These are phyloP conservation scores for Leishmania lainsoni DNA, from an alignment of 208 protist species.

Conservation along the genomic window DNA sequence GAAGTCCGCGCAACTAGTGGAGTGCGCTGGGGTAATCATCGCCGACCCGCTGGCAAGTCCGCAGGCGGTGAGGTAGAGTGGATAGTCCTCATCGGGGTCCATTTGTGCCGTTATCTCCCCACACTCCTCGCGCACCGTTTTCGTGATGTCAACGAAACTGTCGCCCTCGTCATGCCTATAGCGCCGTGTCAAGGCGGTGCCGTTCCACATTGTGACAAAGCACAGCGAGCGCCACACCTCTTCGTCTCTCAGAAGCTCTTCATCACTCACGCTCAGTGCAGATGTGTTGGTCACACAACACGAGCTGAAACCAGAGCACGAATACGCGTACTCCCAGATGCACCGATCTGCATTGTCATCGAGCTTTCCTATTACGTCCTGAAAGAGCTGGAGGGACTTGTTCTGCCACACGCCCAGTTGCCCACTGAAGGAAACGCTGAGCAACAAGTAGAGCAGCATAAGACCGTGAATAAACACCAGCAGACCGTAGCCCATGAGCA, in stretches of 20 bases:
- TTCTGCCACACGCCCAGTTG: conserved; percentile 5
- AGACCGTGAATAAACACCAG: neutral
- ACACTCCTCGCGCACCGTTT: conserved; percentile 9
- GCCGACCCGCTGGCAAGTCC: neutral
- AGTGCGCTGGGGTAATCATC: neutral
- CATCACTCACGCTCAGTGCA: neutral
- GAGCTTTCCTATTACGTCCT: neutral
- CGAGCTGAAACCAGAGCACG: conserved; percentile 39
- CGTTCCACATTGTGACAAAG: conserved; percentile 28
- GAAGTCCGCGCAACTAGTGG: conserved; percentile 23
- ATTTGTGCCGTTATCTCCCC: neutral
- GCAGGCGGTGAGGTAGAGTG: conserved; percentile 6
- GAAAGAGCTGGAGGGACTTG: neutral
- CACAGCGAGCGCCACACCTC: conserved; percentile 25
- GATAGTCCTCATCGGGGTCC: neutral
- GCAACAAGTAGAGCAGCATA: conserved; percentile 1
- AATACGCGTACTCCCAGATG: conserved; percentile 25
- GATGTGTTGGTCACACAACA: conserved; percentile 52
- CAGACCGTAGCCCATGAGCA: conserved; percentile 2
- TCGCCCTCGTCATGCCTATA: neutral
- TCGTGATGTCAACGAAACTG: conserved; percentile 9
- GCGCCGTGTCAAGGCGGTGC: conserved; percentile 12
- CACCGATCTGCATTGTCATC: conserved; percentile 11
- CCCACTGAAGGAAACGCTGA: neutral
- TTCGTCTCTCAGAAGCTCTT: neutral